Percentiles rank a stretch among this genome's conserved stretches.
Evolutionary conservation across 306 rosid genomes (phyloP).

Genomic region (Ziziphus jujuba): DNA sequence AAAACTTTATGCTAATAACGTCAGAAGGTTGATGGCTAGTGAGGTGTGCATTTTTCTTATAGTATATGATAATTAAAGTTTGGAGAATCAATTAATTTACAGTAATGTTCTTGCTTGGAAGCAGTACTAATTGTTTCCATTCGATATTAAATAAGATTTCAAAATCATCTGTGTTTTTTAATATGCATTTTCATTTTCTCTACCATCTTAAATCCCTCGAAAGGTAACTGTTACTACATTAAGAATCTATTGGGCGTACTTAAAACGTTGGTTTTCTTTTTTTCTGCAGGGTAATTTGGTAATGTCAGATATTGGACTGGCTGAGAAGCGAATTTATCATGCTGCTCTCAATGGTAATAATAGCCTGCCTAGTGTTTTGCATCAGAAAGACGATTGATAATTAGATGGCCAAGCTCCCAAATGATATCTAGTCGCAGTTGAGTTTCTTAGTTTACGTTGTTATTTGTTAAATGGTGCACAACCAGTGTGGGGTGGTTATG

Average conservation of each 20-base stretch:
- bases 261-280: slow-evolving; percentile 4
- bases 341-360: slow-evolving; percentile 99
- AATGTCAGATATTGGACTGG: slow-evolving; percentile 80
- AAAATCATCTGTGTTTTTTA: too few species aligned
- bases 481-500: slow-evolving; percentile 35
- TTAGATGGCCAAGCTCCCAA: slow-evolving; percentile 70
- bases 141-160: background rate
- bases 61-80: background rate
- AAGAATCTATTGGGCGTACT: too few species aligned
- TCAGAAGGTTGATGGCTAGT: slow-evolving; percentile 84
- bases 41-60: slow-evolving; percentile 55
- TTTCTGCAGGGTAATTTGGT: slow-evolving; percentile 74
- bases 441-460: slow-evolving; percentile 46
- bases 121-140: background rate
- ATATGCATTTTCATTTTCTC: too few species aligned
- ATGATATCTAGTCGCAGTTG: slow-evolving; percentile 58
- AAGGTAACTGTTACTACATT: too few species aligned
- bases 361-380: slow-evolving; percentile 94
- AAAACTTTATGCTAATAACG: slow-evolving; percentile 67
- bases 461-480: slow-evolving; percentile 45
- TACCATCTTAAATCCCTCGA: too few species aligned
- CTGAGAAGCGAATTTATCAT: slow-evolving; percentile 89
- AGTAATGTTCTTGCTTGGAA: background rate
- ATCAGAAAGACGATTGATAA: slow-evolving; percentile 97
- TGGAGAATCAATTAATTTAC: background rate